Percentiles rank a stretch among this genome's conserved stretches.
Conservation (phyloP, 805 yeast species). For the Millerozyma miso region DNA sequence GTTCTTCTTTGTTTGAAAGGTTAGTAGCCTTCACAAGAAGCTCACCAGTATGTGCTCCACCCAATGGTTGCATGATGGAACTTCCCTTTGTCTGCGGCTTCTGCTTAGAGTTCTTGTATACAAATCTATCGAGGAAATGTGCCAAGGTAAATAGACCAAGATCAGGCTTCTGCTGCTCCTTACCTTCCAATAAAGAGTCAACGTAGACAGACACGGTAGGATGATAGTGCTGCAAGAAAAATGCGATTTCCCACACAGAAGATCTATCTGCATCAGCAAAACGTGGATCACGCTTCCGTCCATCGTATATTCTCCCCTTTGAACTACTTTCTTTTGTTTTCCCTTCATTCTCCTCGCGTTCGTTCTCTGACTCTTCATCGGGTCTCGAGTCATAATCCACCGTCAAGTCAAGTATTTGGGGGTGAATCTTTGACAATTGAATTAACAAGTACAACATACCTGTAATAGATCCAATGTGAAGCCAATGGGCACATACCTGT, state of each 20-base stretch:
- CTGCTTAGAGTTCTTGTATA: constrained; percentile 86
- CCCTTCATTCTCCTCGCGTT: neutral
- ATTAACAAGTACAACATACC: constrained; percentile 76
- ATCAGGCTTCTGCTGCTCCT: constrained; percentile 71
- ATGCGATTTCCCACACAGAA: constrained; percentile 81
- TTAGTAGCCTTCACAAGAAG: constrained; percentile 63
- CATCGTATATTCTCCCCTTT: constrained; percentile 52
- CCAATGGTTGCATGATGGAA: constrained; percentile 96
- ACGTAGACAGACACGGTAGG: constrained; percentile 89
- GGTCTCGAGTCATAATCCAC: constrained; percentile 45
- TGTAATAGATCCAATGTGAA: constrained; percentile 80
- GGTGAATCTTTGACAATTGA: constrained; percentile 60
- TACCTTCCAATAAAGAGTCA: constrained; percentile 51
- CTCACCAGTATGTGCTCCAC: constrained; percentile 74
- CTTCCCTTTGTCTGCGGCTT: constrained; percentile 73
- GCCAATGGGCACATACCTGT: constrained; percentile 82
- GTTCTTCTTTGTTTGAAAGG: constrained; percentile 41
- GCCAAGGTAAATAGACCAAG: constrained; percentile 80
- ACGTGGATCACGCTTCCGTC: constrained; percentile 88
- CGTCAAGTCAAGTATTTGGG: constrained; percentile 64
- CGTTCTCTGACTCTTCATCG: constrained; percentile 35
- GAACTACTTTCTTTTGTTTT: constrained; percentile 7
- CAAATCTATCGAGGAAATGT: constrained; percentile 93
- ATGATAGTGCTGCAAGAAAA: constrained; percentile 78
- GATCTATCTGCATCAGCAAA: constrained; percentile 81